Percentiles rank a stretch among this genome's conserved stretches.
Evolutionary conservation across 2,329 filamentous ascomycete genomes (phyloP).

Genomic region (Magnaporthiopsis incrustans): DNA sequence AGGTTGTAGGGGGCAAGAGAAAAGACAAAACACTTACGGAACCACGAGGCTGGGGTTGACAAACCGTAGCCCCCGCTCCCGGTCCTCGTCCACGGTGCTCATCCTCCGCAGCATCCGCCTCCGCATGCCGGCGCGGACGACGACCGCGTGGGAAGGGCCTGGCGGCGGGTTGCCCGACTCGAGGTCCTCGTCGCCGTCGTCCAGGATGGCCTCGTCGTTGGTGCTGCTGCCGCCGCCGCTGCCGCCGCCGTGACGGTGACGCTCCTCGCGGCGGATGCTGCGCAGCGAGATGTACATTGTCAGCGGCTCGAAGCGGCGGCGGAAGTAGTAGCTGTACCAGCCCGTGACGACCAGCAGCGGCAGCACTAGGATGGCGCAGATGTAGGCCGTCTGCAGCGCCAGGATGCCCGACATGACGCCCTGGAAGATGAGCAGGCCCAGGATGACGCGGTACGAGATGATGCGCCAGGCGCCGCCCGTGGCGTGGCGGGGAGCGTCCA

Average conservation of each 20-base stretch:
- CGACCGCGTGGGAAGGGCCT: slow-evolving; percentile 12
- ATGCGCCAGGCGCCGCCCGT: slow-evolving; percentile 94
- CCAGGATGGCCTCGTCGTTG: slow-evolving; percentile 33
- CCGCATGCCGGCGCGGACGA: slow-evolving; percentile 19
- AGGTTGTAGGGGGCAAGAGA: too few relatives aligned
- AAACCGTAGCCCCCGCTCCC: slow-evolving; percentile 62
- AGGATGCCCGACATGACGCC: slow-evolving; percentile 84
- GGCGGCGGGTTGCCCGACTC: slow-evolving; percentile 8
- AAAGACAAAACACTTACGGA: slow-evolving; percentile 42
- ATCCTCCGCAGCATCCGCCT: slow-evolving; percentile 38
- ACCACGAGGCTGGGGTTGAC: slow-evolving; percentile 67
- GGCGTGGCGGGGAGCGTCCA: slow-evolving; percentile 93
- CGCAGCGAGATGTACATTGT: slow-evolving; percentile 88
- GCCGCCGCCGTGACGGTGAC: background rate
- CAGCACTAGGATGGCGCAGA: slow-evolving; percentile 61
- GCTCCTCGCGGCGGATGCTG: slow-evolving; percentile 59
- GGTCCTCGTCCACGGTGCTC: slow-evolving; percentile 64
- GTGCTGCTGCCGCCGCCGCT: slow-evolving; percentile 39
- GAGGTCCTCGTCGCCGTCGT: slow-evolving; percentile 25
- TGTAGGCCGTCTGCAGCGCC: slow-evolving; percentile 64
- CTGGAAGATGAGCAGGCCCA: slow-evolving; percentile 84
- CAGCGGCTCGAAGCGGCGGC: slow-evolving; percentile 73
- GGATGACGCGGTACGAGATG: slow-evolving; percentile 84
- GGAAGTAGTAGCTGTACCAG: slow-evolving; percentile 84
- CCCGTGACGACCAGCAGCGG: slow-evolving; percentile 74